Evolutionary conservation across 345 rosid species (phyloP), one percentile per base, ranked within the genome.

Genomic region (Populus euphratica): DNA sequence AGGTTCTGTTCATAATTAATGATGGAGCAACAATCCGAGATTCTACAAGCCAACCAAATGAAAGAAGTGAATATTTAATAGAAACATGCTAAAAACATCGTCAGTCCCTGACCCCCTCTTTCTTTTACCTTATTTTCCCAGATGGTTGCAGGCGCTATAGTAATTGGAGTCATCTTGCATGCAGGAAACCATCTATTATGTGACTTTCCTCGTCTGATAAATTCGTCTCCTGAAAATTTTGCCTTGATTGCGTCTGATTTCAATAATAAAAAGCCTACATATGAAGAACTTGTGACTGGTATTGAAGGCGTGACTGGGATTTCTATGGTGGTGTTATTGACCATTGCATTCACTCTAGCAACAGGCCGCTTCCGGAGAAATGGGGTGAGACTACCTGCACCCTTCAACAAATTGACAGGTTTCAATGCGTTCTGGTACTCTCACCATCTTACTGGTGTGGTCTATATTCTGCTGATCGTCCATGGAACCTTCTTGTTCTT

Each of bases 351-450:
- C 85, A 86, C 87, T 12, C 86, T 93, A 43, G 99, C 99, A 43
- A 91, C 97, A 17, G 83, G 85, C 68, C 86, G 78, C 29, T 88
- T 93, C 81, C 80, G 97, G 81, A 87, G 82, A 77, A 93, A 93
- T 69, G 76, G 77, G 50, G 89, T 95, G 73, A 89, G 88, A 71
- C 88, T 95, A 38, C 98, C 97, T 2, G 73, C 91, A 52, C 98
- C 98, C 12, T 85, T 96, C 81, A 90, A 93, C 78, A 87, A 88
- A 76, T 80, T 93, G 76, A 90, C 97, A 25, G 99, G 99, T 36
- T 96, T 92, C 84, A 96, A 96, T 67, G 96, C 99, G 21, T 96
- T 96, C 80, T 96, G 99, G 99, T 96, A 96, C 76, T 88, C 98
- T 72, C 99, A 96, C 81, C 99, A 96, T 77, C 92, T 96, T 71